Base-by-base conservation (phyloP, 1,284 basidiomycete species). In the Tilletia walkeri region DNA sequence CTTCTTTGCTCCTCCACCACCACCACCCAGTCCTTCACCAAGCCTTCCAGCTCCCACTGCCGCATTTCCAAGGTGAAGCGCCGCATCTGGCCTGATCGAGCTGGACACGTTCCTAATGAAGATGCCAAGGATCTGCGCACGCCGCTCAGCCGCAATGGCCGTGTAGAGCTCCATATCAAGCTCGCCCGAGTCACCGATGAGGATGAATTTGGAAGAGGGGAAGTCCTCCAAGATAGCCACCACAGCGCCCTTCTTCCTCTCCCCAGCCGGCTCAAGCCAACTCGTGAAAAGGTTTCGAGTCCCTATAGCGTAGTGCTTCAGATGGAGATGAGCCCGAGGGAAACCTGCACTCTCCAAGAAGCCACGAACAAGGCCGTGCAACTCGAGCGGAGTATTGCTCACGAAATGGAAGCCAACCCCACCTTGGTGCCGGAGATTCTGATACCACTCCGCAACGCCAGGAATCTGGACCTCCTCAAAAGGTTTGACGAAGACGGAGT, bases 341-440 rank as follows among this genome's bases (percentile, higher is more conserved):
- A 94, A 86, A 34, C 87, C 85, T 4, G 92, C 89, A 38, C 91
- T 82, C 41, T 86, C 84, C 70, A 98, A 87, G 83, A 95, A 97
- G 47, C 92, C 89, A 71, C 87, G 88, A 38, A 97, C 86, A 18
- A 94, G 87, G 89, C 91, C 49, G 66, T 93, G 87, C n/a, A 95
- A 86, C 78, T 94, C 92, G 76, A 90, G 92, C 0, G 94, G 94
- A 0, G 91, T 90, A 81, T 96, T 96, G 24, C 92, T 94, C 89
- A 95, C 78, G 24, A 74, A 81, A 69, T 78, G 78, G 45, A 81
- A 70, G 30, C 73, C 63, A 7, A 16, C 48, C 38, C 38, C 30
- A n/a, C n/a, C 59, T 18, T 36, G 30, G 5, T 18, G 39, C 20
- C 39, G 30, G 20, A 70, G 48, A 12, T 53, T 49, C 20, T 69